Evolutionary conservation across 2,329 filamentous ascomycete species (phyloP).

Genomic region (Hymenoscyphus repandus): DNA sequence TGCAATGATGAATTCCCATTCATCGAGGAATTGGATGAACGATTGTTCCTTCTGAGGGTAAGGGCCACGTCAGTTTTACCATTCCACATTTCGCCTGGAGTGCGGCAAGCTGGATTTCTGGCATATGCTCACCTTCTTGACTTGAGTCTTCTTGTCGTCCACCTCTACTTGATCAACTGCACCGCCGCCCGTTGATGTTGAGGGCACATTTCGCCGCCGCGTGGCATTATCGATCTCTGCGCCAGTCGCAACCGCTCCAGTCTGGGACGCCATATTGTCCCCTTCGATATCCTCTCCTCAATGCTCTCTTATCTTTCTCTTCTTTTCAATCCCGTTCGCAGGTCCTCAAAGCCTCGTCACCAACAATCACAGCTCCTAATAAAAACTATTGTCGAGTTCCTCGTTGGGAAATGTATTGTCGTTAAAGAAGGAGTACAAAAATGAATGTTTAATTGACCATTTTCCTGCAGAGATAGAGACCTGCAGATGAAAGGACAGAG

Average conservation of each 20-base stretch:
- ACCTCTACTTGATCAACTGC: constrained; percentile 36
- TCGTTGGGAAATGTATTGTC: no score
- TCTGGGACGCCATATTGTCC: constrained; percentile 36
- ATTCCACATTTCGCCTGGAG: background rate
- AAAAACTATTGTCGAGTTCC: no score
- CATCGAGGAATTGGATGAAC: constrained; percentile 55
- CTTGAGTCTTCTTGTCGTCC: constrained; percentile 56
- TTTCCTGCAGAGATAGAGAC: constrained; percentile 17
- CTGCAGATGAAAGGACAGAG: constrained; percentile 5
- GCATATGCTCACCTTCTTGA: constrained; percentile 45
- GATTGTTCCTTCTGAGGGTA: constrained; percentile 42
- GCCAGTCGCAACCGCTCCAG: constrained; percentile 54
- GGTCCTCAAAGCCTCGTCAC: no score
- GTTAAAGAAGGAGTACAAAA: constrained; percentile 17
- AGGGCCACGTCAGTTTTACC: constrained; percentile 21
- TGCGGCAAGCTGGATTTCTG: background rate
- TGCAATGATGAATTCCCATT: constrained; percentile 59
- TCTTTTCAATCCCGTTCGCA: no score
- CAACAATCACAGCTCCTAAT: no score
- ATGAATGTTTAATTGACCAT: constrained; percentile 27
- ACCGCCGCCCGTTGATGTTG: constrained; percentile 33
- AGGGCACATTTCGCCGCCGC: constrained; percentile 49
- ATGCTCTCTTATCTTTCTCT: no score
- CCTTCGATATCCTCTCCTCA: no score
- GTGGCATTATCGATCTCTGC: constrained; percentile 50